Evolutionary conservation across 2,329 filamentous ascomycete species (phyloP), one percentile per base, ranked within the genome.

Genomic region (Lecanosticta acicola): DNA sequence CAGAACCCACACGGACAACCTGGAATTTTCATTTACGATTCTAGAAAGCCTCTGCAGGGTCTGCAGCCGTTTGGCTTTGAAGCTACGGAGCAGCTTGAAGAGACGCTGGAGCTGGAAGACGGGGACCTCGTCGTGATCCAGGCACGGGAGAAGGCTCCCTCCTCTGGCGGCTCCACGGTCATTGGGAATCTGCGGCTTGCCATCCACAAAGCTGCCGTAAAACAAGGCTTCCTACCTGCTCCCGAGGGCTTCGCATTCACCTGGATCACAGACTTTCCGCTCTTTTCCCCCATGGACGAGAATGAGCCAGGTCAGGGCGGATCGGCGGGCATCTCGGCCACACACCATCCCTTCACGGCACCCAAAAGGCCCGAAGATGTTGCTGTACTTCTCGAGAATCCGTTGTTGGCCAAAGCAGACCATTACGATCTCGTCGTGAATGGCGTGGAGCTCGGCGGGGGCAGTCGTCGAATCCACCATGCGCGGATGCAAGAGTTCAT

Each of bases 391-490:
- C 73, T 81, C 32, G 81, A 75, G 0, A 75, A 89, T 33, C 91
- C 93, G 0, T 73, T 88, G 1, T 68, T 75, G 38, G 88, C 81
- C 1, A 79, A 77, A 56, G 94, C 85, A 3, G 91, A 94, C 59
- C 90, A 95, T 63, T 98, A 96, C 68, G 93, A 98, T 59, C 80
- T 98, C 11, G 91, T 98, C 0, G 79, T 97, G 58, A 98, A 98
- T 63, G 93, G 93, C 3, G 81, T 95, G 3, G 93, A 98, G 67
- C 78, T 98, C 1, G 93, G 93, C 19, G 93, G 93, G 9, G 94
- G 93, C 26, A 94, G 87, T 65, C 80, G 88, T 11, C 87, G 93
- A 76, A 96, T 97, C 46, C 93, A 98, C 68, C 77, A 85, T 35
- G 83, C 87, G 0, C 74, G 79, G 1, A 76, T 96, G 57, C 93